These are phyloP conservation scores for Solanum lycopersicoides DNA, from an alignment of 257 asterid genomes.

Conservation along the genomic window DNA sequence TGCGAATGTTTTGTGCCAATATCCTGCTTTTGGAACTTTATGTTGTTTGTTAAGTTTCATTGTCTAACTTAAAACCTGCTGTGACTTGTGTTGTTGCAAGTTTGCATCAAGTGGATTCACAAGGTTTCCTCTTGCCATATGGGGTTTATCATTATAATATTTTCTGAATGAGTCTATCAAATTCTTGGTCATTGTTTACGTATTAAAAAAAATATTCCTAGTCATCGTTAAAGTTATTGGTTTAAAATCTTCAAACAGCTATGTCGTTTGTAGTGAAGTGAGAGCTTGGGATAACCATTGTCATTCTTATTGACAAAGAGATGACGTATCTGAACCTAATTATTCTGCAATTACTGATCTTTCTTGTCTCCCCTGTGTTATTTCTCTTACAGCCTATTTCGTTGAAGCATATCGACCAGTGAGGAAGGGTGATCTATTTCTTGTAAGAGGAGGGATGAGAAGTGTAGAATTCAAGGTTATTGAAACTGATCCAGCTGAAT, in stretches of 20 bases:
- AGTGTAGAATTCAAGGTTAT: constrained; percentile 70
- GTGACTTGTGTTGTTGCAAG: background rate
- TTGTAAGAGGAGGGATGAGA: constrained; percentile 87
- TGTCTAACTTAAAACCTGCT: background rate
- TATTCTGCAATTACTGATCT: background rate
- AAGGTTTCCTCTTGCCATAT: background rate
- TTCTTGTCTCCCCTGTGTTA: background rate
- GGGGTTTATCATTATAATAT: background rate
- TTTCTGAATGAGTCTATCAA: background rate
- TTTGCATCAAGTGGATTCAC: background rate
- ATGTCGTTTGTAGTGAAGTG: background rate
- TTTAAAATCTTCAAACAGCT: background rate
- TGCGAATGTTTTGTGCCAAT: background rate
- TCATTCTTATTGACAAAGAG: background rate
- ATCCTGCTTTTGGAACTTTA: background rate
- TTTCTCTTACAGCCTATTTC: constrained; percentile 48
- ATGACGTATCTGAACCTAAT: background rate
- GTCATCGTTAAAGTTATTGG: background rate
- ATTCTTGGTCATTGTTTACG: background rate
- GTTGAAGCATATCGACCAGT: constrained; percentile 75
- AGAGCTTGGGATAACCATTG: background rate
- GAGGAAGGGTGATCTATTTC: constrained; percentile 74
- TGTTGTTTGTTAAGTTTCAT: background rate
- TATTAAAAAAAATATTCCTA: background rate
- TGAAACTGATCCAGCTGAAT: constrained; percentile 72